Evolutionary conservation across 2,329 filamentous ascomycete species (phyloP).

Genomic region (Cercospora sesami): DNA sequence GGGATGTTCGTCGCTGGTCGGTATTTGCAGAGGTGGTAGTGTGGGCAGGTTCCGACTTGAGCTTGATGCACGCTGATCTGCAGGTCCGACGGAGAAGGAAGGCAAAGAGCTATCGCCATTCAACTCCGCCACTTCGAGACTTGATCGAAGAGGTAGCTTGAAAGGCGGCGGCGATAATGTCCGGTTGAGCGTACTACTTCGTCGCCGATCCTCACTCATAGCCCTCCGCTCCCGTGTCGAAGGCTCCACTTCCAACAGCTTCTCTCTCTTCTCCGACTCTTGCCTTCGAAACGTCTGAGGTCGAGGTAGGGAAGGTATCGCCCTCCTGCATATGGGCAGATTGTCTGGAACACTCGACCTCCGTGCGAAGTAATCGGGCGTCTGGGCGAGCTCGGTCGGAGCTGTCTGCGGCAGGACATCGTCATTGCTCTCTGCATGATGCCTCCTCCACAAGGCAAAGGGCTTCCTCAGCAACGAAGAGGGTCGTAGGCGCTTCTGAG

Average conservation of each 20-base stretch:
- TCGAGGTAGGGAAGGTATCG: constrained; percentile 72
- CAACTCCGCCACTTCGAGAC: constrained; percentile 37
- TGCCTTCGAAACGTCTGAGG: constrained; percentile 79
- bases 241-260: constrained; percentile 65
- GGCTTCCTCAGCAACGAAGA: constrained; percentile 28
- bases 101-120: constrained; percentile 8
- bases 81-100: constrained; percentile 5
- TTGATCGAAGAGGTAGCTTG: constrained; percentile 43
- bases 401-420: constrained; percentile 26
- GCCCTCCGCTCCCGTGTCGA: constrained; percentile 69
- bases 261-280: constrained; percentile 74
- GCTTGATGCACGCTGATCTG: constrained; percentile 11
- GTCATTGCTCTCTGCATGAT: constrained; percentile 27
- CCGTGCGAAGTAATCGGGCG: constrained; percentile 24
- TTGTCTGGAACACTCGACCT: constrained; percentile 30
- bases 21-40: constrained; percentile 31
- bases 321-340: constrained; percentile 33
- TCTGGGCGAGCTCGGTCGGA: constrained; percentile 35
- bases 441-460: constrained; percentile 31
- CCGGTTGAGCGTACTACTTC: constrained; percentile 44
- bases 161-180: constrained; percentile 44
- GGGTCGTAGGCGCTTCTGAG: constrained; percentile 25
- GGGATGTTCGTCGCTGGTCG: constrained; percentile 16
- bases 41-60: constrained; percentile 18
- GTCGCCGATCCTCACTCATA: constrained; percentile 60